Conservation (phyloP, 495 filamentous ascomycete species). For the Penicillium coprophilum region DNA sequence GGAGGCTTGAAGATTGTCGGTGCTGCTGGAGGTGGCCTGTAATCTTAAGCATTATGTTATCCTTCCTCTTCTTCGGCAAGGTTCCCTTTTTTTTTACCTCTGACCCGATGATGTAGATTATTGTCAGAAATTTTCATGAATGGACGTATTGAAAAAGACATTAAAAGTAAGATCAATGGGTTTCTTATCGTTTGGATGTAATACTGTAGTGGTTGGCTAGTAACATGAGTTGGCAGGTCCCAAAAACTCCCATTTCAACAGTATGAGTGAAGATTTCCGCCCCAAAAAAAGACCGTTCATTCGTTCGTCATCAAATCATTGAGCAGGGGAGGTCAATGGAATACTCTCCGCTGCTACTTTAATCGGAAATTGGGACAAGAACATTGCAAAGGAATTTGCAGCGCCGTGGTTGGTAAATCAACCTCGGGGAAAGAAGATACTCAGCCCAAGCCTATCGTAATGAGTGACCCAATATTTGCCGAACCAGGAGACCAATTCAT, state of each 20-base stretch:
- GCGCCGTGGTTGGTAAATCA: background rate
- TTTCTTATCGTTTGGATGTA: background rate
- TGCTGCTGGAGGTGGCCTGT: conserved; percentile 44
- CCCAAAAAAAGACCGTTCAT: conserved; percentile 4
- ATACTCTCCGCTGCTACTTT: background rate
- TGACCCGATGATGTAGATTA: background rate
- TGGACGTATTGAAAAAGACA: conserved; percentile 7
- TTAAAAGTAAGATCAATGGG: background rate
- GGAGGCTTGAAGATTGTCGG: conserved; percentile 83
- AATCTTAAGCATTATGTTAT: background rate
- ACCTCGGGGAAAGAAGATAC: background rate
- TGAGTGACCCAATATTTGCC: background rate
- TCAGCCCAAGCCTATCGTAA: background rate
- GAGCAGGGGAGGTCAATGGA: background rate
- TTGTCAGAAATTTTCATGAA: conserved; percentile 6
- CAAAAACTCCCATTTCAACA: background rate
- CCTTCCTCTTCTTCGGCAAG: background rate
- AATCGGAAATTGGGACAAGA: background rate
- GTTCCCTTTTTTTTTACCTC: background rate
- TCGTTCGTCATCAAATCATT: conserved; percentile 10
- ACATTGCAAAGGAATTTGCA: background rate
- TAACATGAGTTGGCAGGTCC: background rate
- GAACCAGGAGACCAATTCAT: background rate
- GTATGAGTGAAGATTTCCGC: background rate
- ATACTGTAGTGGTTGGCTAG: background rate